Evolutionary conservation across 1,284 basidiomycete genomes (phyloP), one percentile per base, ranked within the genome.

Genomic region (Wallemia ichthyophaga): DNA sequence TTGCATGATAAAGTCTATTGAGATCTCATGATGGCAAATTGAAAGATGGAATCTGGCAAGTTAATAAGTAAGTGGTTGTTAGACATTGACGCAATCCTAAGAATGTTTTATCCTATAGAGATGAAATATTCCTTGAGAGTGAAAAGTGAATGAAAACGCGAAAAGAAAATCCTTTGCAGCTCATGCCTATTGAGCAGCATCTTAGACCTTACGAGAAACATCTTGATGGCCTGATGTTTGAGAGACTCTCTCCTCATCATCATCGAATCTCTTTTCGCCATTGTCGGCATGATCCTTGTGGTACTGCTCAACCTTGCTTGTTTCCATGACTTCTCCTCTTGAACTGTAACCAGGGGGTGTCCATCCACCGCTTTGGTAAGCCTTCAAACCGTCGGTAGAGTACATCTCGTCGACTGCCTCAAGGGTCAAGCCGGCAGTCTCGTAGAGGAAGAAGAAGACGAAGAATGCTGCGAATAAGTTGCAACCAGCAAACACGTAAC

Each of bases 391-490:
- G 15, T 56, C 25, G 25, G 55, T 56, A 19, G 55, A 56, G 55
- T 56, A 56, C 55, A 25, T 56, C n/a, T 56, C 55, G 25, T 85
- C 79, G 58, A 85, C 80, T 61, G 71, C 73, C 69, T 85, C 83
- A 27, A 85, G 73, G 11, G 78, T 76, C 58, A 85, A 72, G 63
- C 79, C 75, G 5, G 77, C 75, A 15, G 78, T 78, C 66, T 85
- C 83, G 71, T 84, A 85, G 1, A 85, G 73, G 76, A 83, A 84
- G 66, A 83, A 73, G 68, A 73, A 83, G 3, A 83, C 82, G 62
- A 84, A 71, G 56, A 78, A 64, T 5, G 78, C 78, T 58, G 77
- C 80, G 13, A 73, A 65, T 1, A 81, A 68, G 65, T 81, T 81
- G 66, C 78, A 74, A 21, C 71, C 72, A 61, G 64, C 65, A 24